Evolutionary conservation across 2,329 filamentous ascomycete genomes (phyloP).

Genomic region (Alternaria sp.): DNA sequence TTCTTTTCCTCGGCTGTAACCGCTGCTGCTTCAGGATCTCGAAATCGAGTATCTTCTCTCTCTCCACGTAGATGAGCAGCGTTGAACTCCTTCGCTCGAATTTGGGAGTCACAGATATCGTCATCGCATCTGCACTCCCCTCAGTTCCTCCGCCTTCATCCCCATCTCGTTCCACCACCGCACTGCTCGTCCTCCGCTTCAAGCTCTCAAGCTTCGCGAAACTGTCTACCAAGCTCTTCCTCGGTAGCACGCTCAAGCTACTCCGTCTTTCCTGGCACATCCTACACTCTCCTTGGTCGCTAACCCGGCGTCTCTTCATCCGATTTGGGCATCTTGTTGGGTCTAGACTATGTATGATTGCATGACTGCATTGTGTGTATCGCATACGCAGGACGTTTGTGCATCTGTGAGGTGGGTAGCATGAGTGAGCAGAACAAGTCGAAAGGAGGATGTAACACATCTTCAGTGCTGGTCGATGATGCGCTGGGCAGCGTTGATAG

Average conservation of each 20-base stretch:
- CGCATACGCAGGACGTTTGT: slow-evolving; percentile 21
- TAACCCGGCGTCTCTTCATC: slow-evolving; percentile 27
- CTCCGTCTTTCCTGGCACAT: slow-evolving; percentile 20
- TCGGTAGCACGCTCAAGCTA: slow-evolving; percentile 30
- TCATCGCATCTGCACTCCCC: background rate
- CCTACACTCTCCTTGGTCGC: slow-evolving; percentile 12
- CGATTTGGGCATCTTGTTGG: slow-evolving; percentile 36
- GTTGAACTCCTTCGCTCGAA: background rate
- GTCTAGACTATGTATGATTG: slow-evolving; percentile 24
- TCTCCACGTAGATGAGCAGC: background rate
- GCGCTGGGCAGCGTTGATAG: background rate
- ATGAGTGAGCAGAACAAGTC: slow-evolving; percentile 19
- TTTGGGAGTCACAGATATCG: background rate
- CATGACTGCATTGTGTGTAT: slow-evolving; percentile 37
- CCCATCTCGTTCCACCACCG: background rate
- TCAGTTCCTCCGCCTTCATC: background rate
- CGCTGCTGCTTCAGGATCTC: background rate
- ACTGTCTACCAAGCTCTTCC: background rate
- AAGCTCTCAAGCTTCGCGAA: background rate
- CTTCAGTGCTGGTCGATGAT: background rate
- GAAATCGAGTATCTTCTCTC: background rate
- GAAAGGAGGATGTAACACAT: slow-evolving; percentile 43
- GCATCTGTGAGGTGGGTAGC: slow-evolving; percentile 12
- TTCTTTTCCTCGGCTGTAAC: background rate
- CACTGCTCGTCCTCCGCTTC: background rate